These are phyloP conservation scores for Ustilago esculenta DNA, from an alignment of 1,284 basidiomycete genomes.

Conservation along the genomic window DNA sequence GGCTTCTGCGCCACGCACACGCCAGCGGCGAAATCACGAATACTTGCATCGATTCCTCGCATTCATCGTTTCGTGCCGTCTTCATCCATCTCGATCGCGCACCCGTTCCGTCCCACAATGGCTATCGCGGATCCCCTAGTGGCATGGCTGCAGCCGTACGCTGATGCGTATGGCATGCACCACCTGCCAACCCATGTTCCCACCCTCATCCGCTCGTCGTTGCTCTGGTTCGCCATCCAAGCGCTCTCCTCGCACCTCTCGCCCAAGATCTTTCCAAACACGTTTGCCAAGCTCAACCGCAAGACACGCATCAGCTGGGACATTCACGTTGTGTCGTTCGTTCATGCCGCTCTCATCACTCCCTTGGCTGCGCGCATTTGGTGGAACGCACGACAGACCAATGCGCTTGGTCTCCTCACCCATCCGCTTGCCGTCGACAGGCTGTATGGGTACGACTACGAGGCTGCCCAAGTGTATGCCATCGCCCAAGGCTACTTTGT, in stretches of 20 bases:
- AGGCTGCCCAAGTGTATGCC: constrained; percentile 56
- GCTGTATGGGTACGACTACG: constrained; percentile 62
- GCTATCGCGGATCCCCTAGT: constrained; percentile 13
- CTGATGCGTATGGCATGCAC: constrained; percentile 50
- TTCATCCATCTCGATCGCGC: too few relatives aligned
- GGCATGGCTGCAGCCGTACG: constrained; percentile 53
- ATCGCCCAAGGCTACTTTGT: constrained; percentile 63
- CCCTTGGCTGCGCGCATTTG: constrained; percentile 53
- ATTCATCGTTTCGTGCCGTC: too few relatives aligned
- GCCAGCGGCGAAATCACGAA: neutral
- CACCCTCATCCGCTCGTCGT: constrained; percentile 57
- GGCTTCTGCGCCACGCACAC: constrained; percentile 4
- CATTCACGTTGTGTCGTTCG: constrained; percentile 65
- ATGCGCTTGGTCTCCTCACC: constrained; percentile 30
- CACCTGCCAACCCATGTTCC: constrained; percentile 58
- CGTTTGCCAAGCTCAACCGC: constrained; percentile 55
- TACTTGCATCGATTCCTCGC: too few relatives aligned
- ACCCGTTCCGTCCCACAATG: too few relatives aligned
- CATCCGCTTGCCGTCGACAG: constrained; percentile 49
- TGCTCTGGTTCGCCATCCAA: constrained; percentile 64
- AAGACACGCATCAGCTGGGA: constrained; percentile 66
- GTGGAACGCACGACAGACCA: constrained; percentile 47
- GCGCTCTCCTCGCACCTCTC: constrained; percentile 56
- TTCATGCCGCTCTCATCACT: constrained; percentile 57
- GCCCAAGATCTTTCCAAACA: constrained; percentile 60